Evolutionary conservation across 768 basidiomycete genomes (phyloP).

Genomic region (Podaxis sp.): DNA sequence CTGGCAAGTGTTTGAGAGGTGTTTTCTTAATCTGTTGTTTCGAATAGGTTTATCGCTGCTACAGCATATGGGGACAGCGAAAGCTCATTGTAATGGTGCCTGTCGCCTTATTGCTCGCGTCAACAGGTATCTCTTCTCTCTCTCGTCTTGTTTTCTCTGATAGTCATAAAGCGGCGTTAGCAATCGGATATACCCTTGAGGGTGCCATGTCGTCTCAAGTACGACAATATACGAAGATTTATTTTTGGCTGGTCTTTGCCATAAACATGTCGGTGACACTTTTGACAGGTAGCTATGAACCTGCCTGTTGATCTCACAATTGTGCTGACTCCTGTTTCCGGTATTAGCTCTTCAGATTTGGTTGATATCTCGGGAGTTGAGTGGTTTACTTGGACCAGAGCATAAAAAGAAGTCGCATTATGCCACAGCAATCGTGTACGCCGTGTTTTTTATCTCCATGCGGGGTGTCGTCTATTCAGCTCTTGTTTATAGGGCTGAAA

Average conservation of each 20-base stretch:
- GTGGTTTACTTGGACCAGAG: background rate
- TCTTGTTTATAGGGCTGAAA: background rate
- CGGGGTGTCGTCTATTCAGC: background rate
- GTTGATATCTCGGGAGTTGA: background rate
- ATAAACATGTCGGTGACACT: conserved; percentile 34
- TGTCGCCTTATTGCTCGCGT: conserved; percentile 27
- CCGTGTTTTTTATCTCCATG: background rate
- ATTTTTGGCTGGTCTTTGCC: conserved; percentile 31
- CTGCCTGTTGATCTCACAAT: background rate
- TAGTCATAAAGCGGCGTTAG: background rate
- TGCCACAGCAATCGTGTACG: background rate
- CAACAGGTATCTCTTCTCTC: conserved; percentile 27
- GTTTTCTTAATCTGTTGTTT: background rate
- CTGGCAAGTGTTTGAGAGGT: background rate
- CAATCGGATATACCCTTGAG: background rate
- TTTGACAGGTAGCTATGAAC: conserved; percentile 28
- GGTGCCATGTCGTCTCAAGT: conserved; percentile 11
- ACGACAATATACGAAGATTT: conserved; percentile 30
- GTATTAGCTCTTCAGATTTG: background rate
- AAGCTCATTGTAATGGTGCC: conserved; percentile 29
- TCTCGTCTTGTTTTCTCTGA: background rate
- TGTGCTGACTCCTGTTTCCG: background rate
- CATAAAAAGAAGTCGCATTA: background rate
- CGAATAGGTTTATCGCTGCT: conserved; percentile 32
- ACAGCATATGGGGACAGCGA: conserved; percentile 34